Evolutionary conservation across 2,329 filamentous ascomycete genomes (phyloP).

Genomic region (Cladosporium austrohemisphaericum): DNA sequence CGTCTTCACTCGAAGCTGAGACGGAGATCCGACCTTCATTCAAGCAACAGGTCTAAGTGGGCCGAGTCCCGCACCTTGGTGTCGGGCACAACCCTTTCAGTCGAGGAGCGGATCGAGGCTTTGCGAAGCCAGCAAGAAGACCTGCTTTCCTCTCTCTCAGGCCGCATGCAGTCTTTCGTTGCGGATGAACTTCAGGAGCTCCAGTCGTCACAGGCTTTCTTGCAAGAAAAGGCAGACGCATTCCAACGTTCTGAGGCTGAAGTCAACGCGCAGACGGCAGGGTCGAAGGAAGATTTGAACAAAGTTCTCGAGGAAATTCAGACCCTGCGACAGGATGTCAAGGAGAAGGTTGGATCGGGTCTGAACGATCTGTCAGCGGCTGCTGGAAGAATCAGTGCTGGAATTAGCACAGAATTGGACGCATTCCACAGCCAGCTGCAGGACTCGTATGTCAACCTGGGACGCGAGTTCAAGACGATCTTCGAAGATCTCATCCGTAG

Average conservation of each 20-base stretch:
- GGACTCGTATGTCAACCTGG: slow-evolving; percentile 75
- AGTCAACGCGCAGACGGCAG: slow-evolving; percentile 63
- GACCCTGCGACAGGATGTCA: slow-evolving; percentile 81
- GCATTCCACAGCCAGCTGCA: slow-evolving; percentile 84
- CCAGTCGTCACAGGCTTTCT: slow-evolving; percentile 63
- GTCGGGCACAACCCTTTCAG: slow-evolving; percentile 67
- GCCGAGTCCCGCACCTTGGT: slow-evolving; percentile 71
- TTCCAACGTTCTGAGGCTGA: slow-evolving; percentile 67
- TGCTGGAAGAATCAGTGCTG: slow-evolving; percentile 82
- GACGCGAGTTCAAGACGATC: slow-evolving; percentile 77
- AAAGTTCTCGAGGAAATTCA: slow-evolving; percentile 89
- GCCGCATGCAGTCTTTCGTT: slow-evolving; percentile 74
- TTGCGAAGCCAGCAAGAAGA: slow-evolving; percentile 71
- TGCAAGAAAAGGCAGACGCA: slow-evolving; percentile 64
- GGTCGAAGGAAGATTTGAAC: slow-evolving; percentile 82
- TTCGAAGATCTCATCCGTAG: slow-evolving; percentile 78
- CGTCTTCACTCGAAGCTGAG: slow-evolving; percentile 82
- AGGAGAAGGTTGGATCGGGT: slow-evolving; percentile 78
- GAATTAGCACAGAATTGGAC: slow-evolving; percentile 79
- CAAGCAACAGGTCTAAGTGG: slow-evolving; percentile 76
- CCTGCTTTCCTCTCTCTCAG: slow-evolving; percentile 64
- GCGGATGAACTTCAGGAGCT: slow-evolving; percentile 69
- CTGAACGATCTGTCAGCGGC: slow-evolving; percentile 77
- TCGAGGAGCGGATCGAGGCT: slow-evolving; percentile 70
- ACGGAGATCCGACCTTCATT: slow-evolving; percentile 79